phyloP scores from a whole-genome alignment of 257 asterid species.

The Solanum pinnatisectum region DNA sequence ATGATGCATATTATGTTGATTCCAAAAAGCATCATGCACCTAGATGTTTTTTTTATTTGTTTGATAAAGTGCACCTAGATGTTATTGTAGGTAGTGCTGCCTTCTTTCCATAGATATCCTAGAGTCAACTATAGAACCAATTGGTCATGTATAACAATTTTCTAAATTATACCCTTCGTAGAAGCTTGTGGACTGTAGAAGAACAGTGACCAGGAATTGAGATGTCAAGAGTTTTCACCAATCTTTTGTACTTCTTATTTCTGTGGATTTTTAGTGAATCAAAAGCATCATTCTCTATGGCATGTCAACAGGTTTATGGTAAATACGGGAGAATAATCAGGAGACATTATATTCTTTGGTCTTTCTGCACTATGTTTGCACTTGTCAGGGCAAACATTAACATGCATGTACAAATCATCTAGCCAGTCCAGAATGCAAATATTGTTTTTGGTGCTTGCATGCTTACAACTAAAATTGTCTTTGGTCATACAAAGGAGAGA shows the following conservation, averaged over 20 bases:
- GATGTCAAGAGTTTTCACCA: neutral
- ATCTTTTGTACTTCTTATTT: neutral
- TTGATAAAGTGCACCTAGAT: neutral
- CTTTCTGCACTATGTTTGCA: neutral
- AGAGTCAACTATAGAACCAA: neutral
- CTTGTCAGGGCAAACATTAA: neutral
- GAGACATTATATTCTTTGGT: neutral
- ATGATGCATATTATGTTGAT: neutral
- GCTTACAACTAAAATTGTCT: neutral
- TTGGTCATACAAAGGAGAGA: neutral
- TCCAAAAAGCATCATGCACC: neutral
- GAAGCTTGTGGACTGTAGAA: neutral
- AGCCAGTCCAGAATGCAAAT: neutral
- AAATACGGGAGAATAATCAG: neutral
- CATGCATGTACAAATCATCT: neutral
- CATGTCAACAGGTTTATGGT: neutral
- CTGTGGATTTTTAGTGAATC: neutral
- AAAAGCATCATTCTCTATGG: neutral
- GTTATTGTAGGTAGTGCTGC: neutral
- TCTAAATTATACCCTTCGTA: neutral
- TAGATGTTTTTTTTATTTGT: neutral
- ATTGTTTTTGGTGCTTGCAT: neutral
- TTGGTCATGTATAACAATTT: neutral
- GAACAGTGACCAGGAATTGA: neutral
- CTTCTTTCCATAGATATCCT: neutral